phyloP scores from a whole-genome alignment of 192 early-diverging fungal species.

The Phycomyces blakesleeanus region DNA sequence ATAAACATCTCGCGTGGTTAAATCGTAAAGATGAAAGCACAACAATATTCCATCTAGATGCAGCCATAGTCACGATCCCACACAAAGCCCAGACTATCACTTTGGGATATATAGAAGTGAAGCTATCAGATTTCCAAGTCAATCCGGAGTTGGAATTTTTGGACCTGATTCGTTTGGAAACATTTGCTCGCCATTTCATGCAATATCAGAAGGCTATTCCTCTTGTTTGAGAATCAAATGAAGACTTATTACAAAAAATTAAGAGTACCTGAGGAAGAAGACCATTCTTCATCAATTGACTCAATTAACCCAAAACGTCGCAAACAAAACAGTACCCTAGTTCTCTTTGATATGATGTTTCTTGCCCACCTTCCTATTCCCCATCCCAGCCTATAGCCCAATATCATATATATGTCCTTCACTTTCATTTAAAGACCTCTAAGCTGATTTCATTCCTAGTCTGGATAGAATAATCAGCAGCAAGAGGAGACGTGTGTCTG shows the following conservation, averaged over 20 bases:
- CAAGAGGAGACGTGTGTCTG: no score
- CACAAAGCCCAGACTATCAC: constrained; percentile 4
- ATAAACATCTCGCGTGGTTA: constrained; percentile 2
- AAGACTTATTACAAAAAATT: not conserved
- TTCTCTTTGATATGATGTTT: constrained; percentile 1
- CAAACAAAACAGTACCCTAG: not conserved
- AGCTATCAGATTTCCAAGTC: constrained; percentile 1
- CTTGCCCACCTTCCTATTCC: constrained; percentile 1
- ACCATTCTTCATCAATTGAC: not conserved
- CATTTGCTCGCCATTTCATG: constrained; percentile 3
- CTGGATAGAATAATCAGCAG: not conserved
- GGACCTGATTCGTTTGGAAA: constrained; percentile 3
- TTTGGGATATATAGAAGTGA: constrained; percentile 11
- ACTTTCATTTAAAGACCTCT: not conserved
- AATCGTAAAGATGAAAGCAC: constrained; percentile 14
- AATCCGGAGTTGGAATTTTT: constrained; percentile 3
- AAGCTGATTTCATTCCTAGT: not conserved
- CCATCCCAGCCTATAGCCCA: constrained; percentile 1
- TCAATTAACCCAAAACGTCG: constrained; percentile 2
- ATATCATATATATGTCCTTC: constrained; percentile 6
- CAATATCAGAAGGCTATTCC: not conserved
- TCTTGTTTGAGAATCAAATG: constrained; percentile 2
- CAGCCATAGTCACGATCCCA: not conserved
- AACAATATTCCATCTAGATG: constrained; percentile 1
- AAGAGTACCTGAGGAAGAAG: constrained; percentile 5